A percentile compares a stretch with the other conserved stretches of the same genome.
phyloP scores from a whole-genome alignment of 495 filamentous ascomycete genomes.

The Amniculicola lignicola region DNA sequence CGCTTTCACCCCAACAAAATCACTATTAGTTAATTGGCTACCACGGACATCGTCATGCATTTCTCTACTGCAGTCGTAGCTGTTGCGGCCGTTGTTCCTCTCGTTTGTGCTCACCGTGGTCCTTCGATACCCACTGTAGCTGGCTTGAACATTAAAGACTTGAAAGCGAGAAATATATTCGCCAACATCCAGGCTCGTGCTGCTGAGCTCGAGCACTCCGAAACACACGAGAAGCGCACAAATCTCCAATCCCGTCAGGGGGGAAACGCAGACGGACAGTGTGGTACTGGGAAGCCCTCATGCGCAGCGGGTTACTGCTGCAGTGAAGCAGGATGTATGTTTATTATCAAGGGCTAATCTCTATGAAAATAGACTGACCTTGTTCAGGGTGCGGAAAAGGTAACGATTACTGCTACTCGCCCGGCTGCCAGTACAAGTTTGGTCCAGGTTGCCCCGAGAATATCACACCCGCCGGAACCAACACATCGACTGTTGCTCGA shows the following conservation, averaged over 20 bases:
- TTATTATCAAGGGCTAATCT: too few species aligned
- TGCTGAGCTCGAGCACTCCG: background rate
- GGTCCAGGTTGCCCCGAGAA: constrained; percentile 33
- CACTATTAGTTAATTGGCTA: too few species aligned
- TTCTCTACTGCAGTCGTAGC: constrained; percentile 22
- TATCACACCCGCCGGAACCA: constrained; percentile 27
- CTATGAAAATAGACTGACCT: too few species aligned
- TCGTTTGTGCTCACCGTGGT: constrained; percentile 24
- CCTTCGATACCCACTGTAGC: constrained; percentile 13
- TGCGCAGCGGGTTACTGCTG: constrained; percentile 34
- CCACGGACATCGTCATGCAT: constrained; percentile 28
- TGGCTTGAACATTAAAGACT: constrained; percentile 21
- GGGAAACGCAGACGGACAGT: constrained; percentile 26
- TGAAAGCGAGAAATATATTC: constrained; percentile 24
- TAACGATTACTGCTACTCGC: constrained; percentile 26
- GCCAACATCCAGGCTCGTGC: constrained; percentile 9
- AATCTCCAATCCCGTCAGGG: constrained; percentile 15
- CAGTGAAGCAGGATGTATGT: constrained; percentile 19
- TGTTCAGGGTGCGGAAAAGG: constrained; percentile 30
- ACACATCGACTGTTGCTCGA: constrained; percentile 27
- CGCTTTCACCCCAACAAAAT: too few species aligned
- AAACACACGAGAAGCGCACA: constrained; percentile 6
- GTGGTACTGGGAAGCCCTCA: constrained; percentile 18
- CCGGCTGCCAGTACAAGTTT: constrained; percentile 27
- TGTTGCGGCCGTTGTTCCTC: constrained; percentile 13